phyloP scores from a whole-genome alignment of 768 basidiomycete species.

The Mycena galopus region DNA sequence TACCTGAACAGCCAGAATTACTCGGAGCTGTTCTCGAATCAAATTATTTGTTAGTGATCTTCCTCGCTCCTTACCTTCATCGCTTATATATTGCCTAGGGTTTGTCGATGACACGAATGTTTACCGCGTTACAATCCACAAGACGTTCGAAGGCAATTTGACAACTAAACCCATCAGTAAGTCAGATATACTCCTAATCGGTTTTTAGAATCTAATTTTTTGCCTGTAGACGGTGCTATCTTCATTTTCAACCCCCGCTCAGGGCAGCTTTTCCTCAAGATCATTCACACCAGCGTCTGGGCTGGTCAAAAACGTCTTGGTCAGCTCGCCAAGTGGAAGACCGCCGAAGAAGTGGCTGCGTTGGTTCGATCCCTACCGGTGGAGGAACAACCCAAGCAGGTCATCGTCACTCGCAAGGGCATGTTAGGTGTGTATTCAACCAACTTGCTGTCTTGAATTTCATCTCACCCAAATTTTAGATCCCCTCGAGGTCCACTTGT shows the following conservation, averaged over 20 bases:
- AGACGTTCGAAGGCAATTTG: constrained; percentile 99
- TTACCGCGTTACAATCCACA: constrained; percentile 99
- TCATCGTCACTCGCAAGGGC: constrained; percentile 99
- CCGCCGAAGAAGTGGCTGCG: constrained; percentile 99
- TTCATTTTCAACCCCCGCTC: constrained; percentile 99
- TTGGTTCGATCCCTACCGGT: constrained; percentile 98
- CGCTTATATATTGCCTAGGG: constrained; percentile 60
- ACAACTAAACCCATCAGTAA: constrained; percentile 98
- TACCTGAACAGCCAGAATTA: constrained; percentile 99
- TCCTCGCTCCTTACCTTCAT: background rate
- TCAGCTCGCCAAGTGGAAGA: constrained; percentile 99
- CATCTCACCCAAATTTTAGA: constrained; percentile 56
- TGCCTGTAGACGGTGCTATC: constrained; percentile 83
- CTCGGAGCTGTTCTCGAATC: constrained; percentile 96
- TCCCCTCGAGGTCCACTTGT: constrained; percentile 96
- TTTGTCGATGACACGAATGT: constrained; percentile 99
- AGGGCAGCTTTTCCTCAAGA: constrained; percentile 97
- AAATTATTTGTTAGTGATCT: constrained; percentile 86
- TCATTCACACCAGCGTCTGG: constrained; percentile 99
- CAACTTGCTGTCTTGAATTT: background rate
- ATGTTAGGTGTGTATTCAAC: constrained; percentile 82
- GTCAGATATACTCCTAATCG: constrained; percentile 39
- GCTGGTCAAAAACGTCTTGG: constrained; percentile 99
- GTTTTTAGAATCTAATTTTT: constrained; percentile 25
- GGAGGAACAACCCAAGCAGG: constrained; percentile 99